These are phyloP conservation scores for Lasiodiplodia citricola DNA, from an alignment of 2,329 filamentous ascomycete species.

Conservation along the genomic window DNA sequence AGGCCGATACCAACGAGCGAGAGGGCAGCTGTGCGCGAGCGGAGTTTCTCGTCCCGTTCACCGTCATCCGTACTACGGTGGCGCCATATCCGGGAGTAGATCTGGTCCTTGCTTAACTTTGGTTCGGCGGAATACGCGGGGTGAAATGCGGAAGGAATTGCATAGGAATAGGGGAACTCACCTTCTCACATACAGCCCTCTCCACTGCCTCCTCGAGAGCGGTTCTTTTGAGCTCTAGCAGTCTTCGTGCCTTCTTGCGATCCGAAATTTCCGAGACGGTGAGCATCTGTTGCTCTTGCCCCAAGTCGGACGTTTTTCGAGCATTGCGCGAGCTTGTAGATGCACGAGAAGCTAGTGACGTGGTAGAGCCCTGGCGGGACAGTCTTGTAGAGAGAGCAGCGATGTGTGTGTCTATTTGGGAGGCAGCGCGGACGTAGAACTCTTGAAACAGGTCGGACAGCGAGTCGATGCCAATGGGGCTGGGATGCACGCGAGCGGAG, in stretches of 20 bases:
- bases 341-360: conserved; percentile 48
- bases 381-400: conserved; percentile 77
- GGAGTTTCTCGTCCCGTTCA: conserved; percentile 89
- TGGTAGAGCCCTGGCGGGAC: conserved; percentile 68
- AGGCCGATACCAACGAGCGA: conserved; percentile 90
- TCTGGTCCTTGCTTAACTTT: conserved; percentile 11
- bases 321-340: conserved; percentile 56
- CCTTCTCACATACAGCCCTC: conserved; percentile 79
- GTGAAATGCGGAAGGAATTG: neutral
- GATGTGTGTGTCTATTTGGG: conserved; percentile 86
- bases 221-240: conserved; percentile 76
- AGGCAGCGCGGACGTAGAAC: conserved; percentile 82
- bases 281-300: conserved; percentile 80
- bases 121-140: conserved; percentile 39
- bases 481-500: conserved; percentile 82
- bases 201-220: conserved; percentile 92
- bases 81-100: conserved; percentile 85
- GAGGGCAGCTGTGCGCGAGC: conserved; percentile 90
- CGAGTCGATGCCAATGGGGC: conserved; percentile 80
- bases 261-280: conserved; percentile 84
- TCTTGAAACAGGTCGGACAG: conserved; percentile 91
- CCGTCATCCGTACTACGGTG: conserved; percentile 93
- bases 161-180: neutral
- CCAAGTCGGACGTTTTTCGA: conserved; percentile 37
- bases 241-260: conserved; percentile 76